These are phyloP conservation scores for Collybiopsis luxurians DNA, from an alignment of 768 basidiomycete species.

Conservation along the genomic window DNA sequence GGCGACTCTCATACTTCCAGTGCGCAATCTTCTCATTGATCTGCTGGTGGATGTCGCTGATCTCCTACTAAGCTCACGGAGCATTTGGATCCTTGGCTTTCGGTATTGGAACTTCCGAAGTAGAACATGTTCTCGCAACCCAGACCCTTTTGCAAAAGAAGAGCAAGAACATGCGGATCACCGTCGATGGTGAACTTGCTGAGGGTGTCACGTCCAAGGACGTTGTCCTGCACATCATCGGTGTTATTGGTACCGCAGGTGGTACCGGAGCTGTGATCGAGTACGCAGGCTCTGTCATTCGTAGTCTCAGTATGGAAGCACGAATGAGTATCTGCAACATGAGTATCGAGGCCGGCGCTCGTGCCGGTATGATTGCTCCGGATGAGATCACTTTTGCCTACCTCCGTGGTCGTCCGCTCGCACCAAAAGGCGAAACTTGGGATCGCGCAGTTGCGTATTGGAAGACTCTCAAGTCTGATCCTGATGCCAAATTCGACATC, in stretches of 20 bases:
- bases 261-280: slow-evolving; percentile 92
- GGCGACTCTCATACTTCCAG: slow-evolving; percentile 94
- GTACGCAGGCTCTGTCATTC: slow-evolving; percentile 87
- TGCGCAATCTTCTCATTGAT: slow-evolving; percentile 31
- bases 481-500: slow-evolving; percentile 81
- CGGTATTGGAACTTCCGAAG: slow-evolving; percentile 92
- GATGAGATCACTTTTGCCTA: slow-evolving; percentile 87
- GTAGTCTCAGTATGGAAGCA: slow-evolving; percentile 84
- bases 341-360: slow-evolving; percentile 93
- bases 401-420: slow-evolving; percentile 75
- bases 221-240: slow-evolving; percentile 88
- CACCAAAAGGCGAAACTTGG: slow-evolving; percentile 85
- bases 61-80: slow-evolving; percentile 62
- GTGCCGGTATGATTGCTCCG: slow-evolving; percentile 91
- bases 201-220: slow-evolving; percentile 90
- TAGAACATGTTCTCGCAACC: slow-evolving; percentile 92
- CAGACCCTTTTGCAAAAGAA: slow-evolving; percentile 87
- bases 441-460: slow-evolving; percentile 84
- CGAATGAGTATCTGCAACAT: slow-evolving; percentile 93
- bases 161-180: slow-evolving; percentile 90
- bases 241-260: slow-evolving; percentile 89
- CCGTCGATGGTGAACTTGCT: slow-evolving; percentile 75
- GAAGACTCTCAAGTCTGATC: slow-evolving; percentile 75
- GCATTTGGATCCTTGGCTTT: slow-evolving; percentile 93
- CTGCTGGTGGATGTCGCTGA: slow-evolving; percentile 1